Evolutionary conservation across 495 filamentous ascomycete genomes (phyloP).

Genomic region (Zalerion maritima): DNA sequence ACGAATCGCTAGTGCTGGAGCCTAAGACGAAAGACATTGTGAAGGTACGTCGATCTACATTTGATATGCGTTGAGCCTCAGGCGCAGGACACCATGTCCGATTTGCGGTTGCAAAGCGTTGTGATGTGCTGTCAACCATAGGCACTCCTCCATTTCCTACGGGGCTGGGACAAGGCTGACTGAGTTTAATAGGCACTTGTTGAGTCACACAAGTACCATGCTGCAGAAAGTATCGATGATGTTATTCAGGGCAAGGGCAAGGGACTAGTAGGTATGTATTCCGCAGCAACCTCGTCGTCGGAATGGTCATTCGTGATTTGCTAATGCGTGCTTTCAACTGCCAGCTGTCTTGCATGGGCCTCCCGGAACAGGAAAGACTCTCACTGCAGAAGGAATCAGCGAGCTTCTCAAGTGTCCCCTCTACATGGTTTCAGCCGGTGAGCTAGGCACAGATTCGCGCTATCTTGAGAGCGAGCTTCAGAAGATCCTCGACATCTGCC

Average conservation of each 20-base stretch:
- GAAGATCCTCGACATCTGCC: slow-evolving; percentile 75
- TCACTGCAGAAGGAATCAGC: slow-evolving; percentile 78
- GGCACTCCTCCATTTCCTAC: slow-evolving; percentile 1
- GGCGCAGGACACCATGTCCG: no score
- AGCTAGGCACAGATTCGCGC: slow-evolving; percentile 67
- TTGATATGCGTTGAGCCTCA: no score
- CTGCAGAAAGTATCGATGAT: slow-evolving; percentile 69
- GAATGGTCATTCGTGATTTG: slow-evolving; percentile 65
- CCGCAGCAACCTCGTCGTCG: slow-evolving; percentile 56
- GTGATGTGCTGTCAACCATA: background rate
- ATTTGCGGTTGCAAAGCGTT: no score
- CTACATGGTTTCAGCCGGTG: slow-evolving; percentile 73
- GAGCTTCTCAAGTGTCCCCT: slow-evolving; percentile 71
- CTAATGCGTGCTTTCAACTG: no score
- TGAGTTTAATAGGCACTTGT: slow-evolving; percentile 43
- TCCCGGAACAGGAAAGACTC: slow-evolving; percentile 76
- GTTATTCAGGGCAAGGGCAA: slow-evolving; percentile 69
- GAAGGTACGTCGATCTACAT: slow-evolving; percentile 31
- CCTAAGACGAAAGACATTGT: slow-evolving; percentile 68
- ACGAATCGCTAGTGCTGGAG: slow-evolving; percentile 61
- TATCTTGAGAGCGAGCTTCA: slow-evolving; percentile 66
- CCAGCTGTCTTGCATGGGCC: slow-evolving; percentile 20
- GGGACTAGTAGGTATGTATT: slow-evolving; percentile 61
- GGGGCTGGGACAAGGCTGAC: slow-evolving; percentile 5
- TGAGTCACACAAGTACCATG: slow-evolving; percentile 65